Evolutionary conservation across 2,329 filamentous ascomycete genomes (phyloP), one percentile per base, ranked within the genome.

Genomic region (Alternaria angustiovoidea): DNA sequence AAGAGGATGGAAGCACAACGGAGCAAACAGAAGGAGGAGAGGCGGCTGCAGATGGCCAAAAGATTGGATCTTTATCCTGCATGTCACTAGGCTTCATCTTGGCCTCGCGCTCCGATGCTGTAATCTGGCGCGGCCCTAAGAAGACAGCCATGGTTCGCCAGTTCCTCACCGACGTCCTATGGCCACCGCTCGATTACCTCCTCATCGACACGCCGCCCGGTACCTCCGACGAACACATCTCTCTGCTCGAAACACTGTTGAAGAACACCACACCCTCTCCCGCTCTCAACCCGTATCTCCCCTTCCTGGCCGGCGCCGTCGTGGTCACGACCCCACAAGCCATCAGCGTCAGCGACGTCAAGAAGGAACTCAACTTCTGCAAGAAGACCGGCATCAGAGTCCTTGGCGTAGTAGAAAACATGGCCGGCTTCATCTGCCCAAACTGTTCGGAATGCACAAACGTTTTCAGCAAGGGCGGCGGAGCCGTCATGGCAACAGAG

Each of bases 101-200:
- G 6, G 89, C 90, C 4, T 87, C 89, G 62, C 85, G 94, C 69
- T 92, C 91, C 63, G 93, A 97, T 71, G 94, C 95, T 0, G 94
- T 99, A 0, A 95, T 99, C 39, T 99, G 95, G 95, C 88, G 95
- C 54, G 95, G 95, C 0, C 95, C 95, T 2, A 99, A 99, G 81
- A 99, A 99, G 82, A 99, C 95, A 5, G 95, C 95, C 51, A 99
- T 99, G 95, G 93, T 99, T 59, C 89, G 94, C 41, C 95, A 99
- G 78, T 99, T 99, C 75, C 84, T 99, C 28, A 91, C 91, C 1
- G 94, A 97, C 74, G 94, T 97, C 5, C 85, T 92, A 30, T 98
- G 95, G 95, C 86, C 84, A 0, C 86, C 88, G 54, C 87, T 92
- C n/a, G 94, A 98, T 77, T 98, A 92, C 75, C 85, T 99, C 0